A percentile compares a stretch with the other conserved stretches of the same genome.
These are phyloP conservation scores for Bryoglossum gracile DNA, from an alignment of 495 filamentous ascomycete species.

Conservation along the genomic window DNA sequence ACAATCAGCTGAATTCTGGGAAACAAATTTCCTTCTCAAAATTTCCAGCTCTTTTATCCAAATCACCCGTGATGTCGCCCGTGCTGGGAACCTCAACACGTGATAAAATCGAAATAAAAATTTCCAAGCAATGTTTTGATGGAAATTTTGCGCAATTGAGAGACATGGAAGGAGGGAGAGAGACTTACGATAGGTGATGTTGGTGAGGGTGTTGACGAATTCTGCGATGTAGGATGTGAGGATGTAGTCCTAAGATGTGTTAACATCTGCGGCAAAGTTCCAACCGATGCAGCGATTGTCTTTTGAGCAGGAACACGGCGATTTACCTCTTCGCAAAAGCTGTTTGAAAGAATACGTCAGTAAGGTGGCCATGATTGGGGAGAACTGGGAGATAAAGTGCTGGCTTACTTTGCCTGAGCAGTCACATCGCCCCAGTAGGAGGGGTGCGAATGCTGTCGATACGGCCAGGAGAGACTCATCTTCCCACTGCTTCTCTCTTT, in stretches of 20 bases:
- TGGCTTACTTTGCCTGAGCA: slow-evolving; percentile 19
- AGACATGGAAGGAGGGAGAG: not conserved
- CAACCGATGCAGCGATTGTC: not conserved
- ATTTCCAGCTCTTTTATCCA: not conserved
- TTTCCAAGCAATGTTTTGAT: no score
- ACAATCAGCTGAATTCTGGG: no score
- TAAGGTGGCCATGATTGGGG: not conserved
- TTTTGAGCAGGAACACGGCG: not conserved
- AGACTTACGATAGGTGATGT: slow-evolving; percentile 39
- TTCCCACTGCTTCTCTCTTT: not conserved
- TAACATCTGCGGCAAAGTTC: not conserved
- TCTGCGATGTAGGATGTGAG: slow-evolving; percentile 48
- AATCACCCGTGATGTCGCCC: not conserved
- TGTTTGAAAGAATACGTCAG: slow-evolving; percentile 6
- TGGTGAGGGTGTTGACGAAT: slow-evolving; percentile 50
- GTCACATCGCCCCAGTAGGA: slow-evolving; percentile 19
- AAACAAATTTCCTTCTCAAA: not conserved
- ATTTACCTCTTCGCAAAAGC: slow-evolving; percentile 28
- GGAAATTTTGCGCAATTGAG: not conserved
- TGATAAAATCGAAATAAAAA: no score
- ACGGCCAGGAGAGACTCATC: slow-evolving; percentile 14
- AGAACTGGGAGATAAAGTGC: not conserved
- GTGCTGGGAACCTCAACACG: no score
- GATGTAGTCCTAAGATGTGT: slow-evolving; percentile 47
- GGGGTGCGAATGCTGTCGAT: slow-evolving; percentile 12